phyloP scores from a whole-genome alignment of 257 asterid genomes.

The Lycium barbarum region DNA sequence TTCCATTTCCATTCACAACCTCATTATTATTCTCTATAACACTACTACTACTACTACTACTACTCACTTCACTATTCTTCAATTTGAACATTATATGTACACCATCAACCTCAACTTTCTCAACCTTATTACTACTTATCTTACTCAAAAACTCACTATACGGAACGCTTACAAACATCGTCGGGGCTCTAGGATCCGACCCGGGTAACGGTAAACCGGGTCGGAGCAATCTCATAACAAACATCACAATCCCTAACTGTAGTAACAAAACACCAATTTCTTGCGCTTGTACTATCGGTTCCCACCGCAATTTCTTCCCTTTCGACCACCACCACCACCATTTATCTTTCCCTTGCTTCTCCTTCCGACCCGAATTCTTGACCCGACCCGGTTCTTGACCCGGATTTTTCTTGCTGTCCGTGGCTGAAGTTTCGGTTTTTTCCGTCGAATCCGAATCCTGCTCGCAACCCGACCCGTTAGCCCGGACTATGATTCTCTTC shows the following conservation, averaged over 20 bases:
- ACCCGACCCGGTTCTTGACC: slow-evolving; percentile 37
- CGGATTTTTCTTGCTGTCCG: slow-evolving; percentile 52
- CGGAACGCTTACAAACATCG: slow-evolving; percentile 79
- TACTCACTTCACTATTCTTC: slow-evolving; percentile 57
- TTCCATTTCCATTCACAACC: slow-evolving; percentile 46
- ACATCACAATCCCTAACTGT: slow-evolving; percentile 90
- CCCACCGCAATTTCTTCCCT: slow-evolving; percentile 78
- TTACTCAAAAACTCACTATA: slow-evolving; percentile 88
- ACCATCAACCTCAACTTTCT: slow-evolving; percentile 98
- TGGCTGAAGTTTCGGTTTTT: slow-evolving; percentile 54
- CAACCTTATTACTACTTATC: slow-evolving; percentile 76
- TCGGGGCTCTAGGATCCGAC: slow-evolving; percentile 73
- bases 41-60: slow-evolving; percentile 29
- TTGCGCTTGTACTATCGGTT: slow-evolving; percentile 86
- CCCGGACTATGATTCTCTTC: slow-evolving; percentile 35
- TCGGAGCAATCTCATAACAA: slow-evolving; percentile 89
- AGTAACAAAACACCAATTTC: slow-evolving; percentile 86
- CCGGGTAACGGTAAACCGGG: slow-evolving; percentile 97
- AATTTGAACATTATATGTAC: slow-evolving; percentile 91
- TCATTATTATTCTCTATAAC: slow-evolving; percentile 40
- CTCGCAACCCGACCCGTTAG: slow-evolving; percentile 66
- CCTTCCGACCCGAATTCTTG: slow-evolving; percentile 55
- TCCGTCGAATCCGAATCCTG: slow-evolving; percentile 83
- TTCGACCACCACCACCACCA: slow-evolving; percentile 65
- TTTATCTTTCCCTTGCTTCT: slow-evolving; percentile 76